A percentile compares a stretch with the other conserved stretches of the same genome.
Evolutionary conservation across 108 stramenopile genomes (phyloP).

Genomic region (Cyclotella atomus): DNA sequence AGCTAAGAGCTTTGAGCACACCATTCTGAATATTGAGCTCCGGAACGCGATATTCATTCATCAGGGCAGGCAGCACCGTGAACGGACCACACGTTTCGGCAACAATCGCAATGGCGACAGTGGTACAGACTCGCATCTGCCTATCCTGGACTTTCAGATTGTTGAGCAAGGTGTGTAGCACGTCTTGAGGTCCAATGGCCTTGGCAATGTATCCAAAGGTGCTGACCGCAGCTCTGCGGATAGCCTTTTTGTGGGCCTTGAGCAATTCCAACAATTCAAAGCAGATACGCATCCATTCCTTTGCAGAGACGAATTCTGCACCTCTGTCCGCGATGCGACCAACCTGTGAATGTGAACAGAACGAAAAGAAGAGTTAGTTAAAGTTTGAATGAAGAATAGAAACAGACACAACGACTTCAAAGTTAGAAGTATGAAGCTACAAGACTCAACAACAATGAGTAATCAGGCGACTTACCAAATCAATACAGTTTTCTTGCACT

Average conservation of each 20-base stretch:
- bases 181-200: constrained; percentile 99
- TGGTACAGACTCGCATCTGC: constrained; percentile 98
- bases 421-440: constrained; percentile 15
- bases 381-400: constrained; percentile 24
- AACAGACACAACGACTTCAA: neutral
- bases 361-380: constrained; percentile 51
- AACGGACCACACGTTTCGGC: constrained; percentile 99
- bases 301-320: constrained; percentile 95
- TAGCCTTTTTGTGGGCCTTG: constrained; percentile 98
- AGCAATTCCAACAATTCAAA: constrained; percentile 99
- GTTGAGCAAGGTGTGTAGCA: constrained; percentile 97
- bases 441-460: constrained; percentile 2
- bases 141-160: constrained; percentile 99
- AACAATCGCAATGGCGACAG: constrained; percentile 99
- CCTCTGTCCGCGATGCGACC: constrained; percentile 98
- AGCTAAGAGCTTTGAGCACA: constrained; percentile 97
- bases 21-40: constrained; percentile 99
- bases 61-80: constrained; percentile 98
- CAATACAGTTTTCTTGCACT: constrained; percentile 98
- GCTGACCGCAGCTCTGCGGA: constrained; percentile 96
- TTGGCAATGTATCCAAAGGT: constrained; percentile 99
- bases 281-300: constrained; percentile 99
- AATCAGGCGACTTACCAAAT: constrained; percentile 63
- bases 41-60: constrained; percentile 99
- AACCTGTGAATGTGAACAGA: constrained; percentile 52